Conservation (phyloP, 192 early-diverging fungal genomes). For the Coemansia biformis region DNA sequence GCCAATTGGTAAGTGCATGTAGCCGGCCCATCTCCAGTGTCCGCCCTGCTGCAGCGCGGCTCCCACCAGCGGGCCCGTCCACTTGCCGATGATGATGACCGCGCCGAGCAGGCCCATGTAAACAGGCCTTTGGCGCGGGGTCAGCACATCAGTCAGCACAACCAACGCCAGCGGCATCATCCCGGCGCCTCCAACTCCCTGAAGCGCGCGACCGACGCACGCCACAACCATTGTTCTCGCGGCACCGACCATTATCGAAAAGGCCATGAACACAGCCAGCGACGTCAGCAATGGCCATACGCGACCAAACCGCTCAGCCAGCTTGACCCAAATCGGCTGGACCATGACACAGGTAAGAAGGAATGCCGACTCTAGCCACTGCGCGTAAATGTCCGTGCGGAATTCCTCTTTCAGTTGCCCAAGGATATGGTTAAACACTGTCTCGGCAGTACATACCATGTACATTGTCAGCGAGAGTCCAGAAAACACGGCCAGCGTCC, state of each 20-base stretch:
- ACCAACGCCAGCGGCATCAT: constrained; percentile 64
- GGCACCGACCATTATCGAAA: constrained; percentile 45
- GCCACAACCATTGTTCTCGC: constrained; percentile 45
- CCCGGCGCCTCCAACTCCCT: constrained; percentile 67
- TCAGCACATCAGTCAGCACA: constrained; percentile 71
- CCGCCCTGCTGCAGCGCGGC: constrained; percentile 58
- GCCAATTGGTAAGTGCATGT: constrained; percentile 70
- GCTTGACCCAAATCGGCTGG: constrained; percentile 75
- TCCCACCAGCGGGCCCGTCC: constrained; percentile 67
- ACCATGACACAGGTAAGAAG: constrained; percentile 65
- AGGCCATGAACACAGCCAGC: constrained; percentile 44
- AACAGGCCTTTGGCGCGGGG: constrained; percentile 60
- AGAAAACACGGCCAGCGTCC: constrained; percentile 14
- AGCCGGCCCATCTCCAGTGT: constrained; percentile 69
- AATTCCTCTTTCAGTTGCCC: constrained; percentile 67
- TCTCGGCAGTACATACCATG: constrained; percentile 72
- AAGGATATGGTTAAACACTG: constrained; percentile 75
- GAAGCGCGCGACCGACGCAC: constrained; percentile 64
- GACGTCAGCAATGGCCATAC: constrained; percentile 32
- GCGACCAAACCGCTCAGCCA: constrained; percentile 71
- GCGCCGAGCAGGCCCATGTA: constrained; percentile 62
- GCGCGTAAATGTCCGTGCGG: constrained; percentile 53
- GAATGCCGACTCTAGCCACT: constrained; percentile 79
- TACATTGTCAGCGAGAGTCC: constrained; percentile 61
- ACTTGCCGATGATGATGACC: constrained; percentile 57